Conservation (phyloP, 2,329 filamentous ascomycete species). For the Phialocephala subalpina region DNA sequence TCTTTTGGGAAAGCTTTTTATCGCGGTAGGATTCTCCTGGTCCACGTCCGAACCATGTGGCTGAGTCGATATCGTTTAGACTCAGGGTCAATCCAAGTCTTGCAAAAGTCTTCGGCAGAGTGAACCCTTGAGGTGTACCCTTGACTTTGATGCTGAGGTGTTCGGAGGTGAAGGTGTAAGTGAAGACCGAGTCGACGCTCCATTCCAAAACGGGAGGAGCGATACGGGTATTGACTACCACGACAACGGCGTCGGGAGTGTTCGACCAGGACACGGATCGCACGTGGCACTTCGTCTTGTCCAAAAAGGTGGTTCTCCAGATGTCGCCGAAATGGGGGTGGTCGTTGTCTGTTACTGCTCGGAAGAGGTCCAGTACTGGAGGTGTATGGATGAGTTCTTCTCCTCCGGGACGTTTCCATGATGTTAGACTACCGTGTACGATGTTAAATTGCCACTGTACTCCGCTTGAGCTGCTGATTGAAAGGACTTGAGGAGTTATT, state of each 20-base stretch:
- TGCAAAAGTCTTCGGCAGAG: conserved; percentile 64
- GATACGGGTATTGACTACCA: conserved; percentile 60
- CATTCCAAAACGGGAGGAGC: conserved; percentile 71
- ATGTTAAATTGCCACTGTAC: conserved; percentile 55
- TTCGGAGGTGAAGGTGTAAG: conserved; percentile 61
- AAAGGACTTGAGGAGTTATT: conserved; percentile 37
- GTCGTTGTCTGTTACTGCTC: conserved; percentile 73
- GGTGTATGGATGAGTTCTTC: conserved; percentile 55
- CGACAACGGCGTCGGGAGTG: conserved; percentile 39
- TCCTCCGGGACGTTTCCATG: conserved; percentile 47
- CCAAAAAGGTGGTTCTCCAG: conserved; percentile 59
- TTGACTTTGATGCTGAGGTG: conserved; percentile 58
- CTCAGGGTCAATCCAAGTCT: conserved; percentile 67
- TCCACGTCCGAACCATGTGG: conserved; percentile 73
- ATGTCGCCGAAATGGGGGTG: conserved; percentile 62
- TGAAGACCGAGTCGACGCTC: conserved; percentile 58
- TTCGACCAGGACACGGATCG: conserved; percentile 42
- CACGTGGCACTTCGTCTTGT: conserved; percentile 55
- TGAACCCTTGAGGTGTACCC: conserved; percentile 54
- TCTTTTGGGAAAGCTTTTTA: conserved; percentile 66
- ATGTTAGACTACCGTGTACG: conserved; percentile 51
- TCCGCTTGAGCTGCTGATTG: conserved; percentile 24
- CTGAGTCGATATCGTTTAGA: conserved; percentile 48
- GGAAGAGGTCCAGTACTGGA: conserved; percentile 64
- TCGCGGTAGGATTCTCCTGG: conserved; percentile 74